Evolutionary conservation across 441 rosid species (phyloP).

Genomic region (Arabidopsis lyrata): DNA sequence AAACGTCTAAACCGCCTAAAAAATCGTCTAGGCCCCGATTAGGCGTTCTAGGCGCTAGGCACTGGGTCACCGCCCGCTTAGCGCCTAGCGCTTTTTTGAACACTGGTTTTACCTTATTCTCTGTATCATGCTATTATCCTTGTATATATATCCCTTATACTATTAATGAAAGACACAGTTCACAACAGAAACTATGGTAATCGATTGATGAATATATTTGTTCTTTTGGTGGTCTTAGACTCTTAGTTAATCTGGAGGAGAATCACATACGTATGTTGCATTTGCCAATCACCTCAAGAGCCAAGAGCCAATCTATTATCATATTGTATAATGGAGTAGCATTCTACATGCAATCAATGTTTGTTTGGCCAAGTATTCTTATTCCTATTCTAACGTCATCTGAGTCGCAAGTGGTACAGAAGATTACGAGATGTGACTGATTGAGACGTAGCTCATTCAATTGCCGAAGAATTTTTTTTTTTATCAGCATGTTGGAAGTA

Average conservation of each 20-base stretch:
- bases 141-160: too few relatives aligned
- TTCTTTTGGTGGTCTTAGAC: background rate
- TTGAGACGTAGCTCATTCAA: conserved; percentile 4
- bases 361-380: background rate
- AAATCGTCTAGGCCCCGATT: too few relatives aligned
- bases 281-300: conserved; percentile 4
- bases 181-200: too few relatives aligned
- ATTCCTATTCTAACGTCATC: background rate
- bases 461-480: too few relatives aligned
- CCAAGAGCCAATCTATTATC: background rate
- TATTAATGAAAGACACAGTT: too few relatives aligned
- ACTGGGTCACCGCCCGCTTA: too few relatives aligned
- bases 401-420: background rate
- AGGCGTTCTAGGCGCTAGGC: too few relatives aligned
- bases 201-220: background rate
- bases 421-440: background rate
- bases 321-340: background rate
- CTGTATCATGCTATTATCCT: too few relatives aligned
- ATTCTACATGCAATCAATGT: background rate
- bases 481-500: background rate
- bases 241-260: background rate
- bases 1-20: too few relatives aligned
- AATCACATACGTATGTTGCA: background rate
- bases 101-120: too few relatives aligned
- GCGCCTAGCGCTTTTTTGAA: too few relatives aligned